Evolutionary conservation across 192 early-diverging fungal species (phyloP).

Genomic region (Spizellomyces sp.): DNA sequence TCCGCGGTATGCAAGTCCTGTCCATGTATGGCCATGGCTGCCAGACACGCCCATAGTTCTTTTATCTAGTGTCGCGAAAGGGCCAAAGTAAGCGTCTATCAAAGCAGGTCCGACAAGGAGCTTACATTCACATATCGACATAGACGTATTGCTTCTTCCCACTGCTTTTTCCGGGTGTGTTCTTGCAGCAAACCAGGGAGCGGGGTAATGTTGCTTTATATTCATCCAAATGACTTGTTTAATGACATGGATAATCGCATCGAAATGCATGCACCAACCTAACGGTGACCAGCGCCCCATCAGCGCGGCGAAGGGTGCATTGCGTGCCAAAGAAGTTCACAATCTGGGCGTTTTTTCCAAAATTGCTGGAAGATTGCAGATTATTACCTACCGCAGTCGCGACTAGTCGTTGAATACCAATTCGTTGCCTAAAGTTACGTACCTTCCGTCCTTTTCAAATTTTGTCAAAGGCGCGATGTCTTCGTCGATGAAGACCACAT

Average conservation of each 20-base stretch:
- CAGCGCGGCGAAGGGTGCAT: constrained; percentile 54
- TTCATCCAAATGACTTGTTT: too few species aligned
- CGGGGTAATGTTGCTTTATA: constrained; percentile 50
- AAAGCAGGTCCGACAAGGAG: not conserved
- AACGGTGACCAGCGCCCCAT: constrained; percentile 53
- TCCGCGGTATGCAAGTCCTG: constrained; percentile 67
- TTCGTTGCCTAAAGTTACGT: not conserved
- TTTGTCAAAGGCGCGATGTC: constrained; percentile 54
- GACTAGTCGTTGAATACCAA: not conserved
- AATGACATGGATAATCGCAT: too few species aligned
- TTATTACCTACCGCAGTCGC: not conserved
- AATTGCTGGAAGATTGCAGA: constrained; percentile 18
- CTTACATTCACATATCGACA: constrained; percentile 57
- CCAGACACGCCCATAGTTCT: constrained; percentile 63
- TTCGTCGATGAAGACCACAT: constrained; percentile 63
- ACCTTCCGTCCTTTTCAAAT: constrained; percentile 57
- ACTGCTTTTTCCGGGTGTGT: constrained; percentile 55
- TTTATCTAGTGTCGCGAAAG: constrained; percentile 35
- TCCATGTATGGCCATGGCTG: constrained; percentile 54
- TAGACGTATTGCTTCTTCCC: constrained; percentile 62
- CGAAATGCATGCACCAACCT: constrained; percentile 26
- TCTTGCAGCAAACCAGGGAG: constrained; percentile 58
- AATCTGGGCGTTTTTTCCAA: constrained; percentile 59
- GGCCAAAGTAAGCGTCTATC: not conserved
- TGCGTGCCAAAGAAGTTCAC: constrained; percentile 54